Percentiles rank a stretch among this genome's conserved stretches.
These are phyloP conservation scores for Brassica carinata DNA, from an alignment of 345 rosid species.

Conservation along the genomic window DNA sequence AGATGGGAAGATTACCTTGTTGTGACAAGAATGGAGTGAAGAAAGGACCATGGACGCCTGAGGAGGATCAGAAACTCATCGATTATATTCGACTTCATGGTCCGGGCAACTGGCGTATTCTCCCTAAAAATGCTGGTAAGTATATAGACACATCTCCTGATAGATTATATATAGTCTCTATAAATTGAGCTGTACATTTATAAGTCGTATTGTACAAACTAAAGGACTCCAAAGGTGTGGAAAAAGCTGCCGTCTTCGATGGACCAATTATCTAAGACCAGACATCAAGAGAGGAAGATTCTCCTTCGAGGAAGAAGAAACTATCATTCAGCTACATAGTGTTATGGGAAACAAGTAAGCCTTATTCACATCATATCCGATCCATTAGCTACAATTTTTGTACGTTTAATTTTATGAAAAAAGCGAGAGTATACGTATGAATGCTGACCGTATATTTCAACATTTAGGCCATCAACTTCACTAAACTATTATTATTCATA, in stretches of 20 bases:
- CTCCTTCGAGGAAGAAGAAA: conserved; percentile 94
- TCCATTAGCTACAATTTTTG: conserved; percentile 2
- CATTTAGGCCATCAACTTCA: conserved; percentile 42
- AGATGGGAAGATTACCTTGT: conserved; percentile 85
- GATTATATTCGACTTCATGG: conserved; percentile 65
- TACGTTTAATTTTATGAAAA: neutral
- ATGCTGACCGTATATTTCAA: conserved; percentile 32
- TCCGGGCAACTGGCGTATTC: conserved; percentile 71
- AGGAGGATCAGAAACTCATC: conserved; percentile 70
- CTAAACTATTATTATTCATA: conserved; percentile 10
- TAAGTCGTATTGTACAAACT: conserved; percentile 2
- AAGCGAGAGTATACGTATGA: conserved; percentile 5
- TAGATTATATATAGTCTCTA: neutral
- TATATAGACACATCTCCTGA: neutral
- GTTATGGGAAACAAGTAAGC: conserved; percentile 84
- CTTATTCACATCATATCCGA: neutral
- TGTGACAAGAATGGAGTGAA: conserved; percentile 78
- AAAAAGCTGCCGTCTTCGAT: conserved; percentile 95
- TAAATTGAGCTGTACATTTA: conserved; percentile 14
- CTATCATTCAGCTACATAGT: conserved; percentile 85
- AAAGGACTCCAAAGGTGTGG: conserved; percentile 93
- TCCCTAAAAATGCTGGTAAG: conserved; percentile 80
- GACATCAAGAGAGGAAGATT: conserved; percentile 95
- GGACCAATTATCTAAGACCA: conserved; percentile 95
- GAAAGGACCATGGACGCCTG: conserved; percentile 87